Base-by-base conservation (phyloP, 352 stramenopile species). In the Peronospora destructor region DNA sequence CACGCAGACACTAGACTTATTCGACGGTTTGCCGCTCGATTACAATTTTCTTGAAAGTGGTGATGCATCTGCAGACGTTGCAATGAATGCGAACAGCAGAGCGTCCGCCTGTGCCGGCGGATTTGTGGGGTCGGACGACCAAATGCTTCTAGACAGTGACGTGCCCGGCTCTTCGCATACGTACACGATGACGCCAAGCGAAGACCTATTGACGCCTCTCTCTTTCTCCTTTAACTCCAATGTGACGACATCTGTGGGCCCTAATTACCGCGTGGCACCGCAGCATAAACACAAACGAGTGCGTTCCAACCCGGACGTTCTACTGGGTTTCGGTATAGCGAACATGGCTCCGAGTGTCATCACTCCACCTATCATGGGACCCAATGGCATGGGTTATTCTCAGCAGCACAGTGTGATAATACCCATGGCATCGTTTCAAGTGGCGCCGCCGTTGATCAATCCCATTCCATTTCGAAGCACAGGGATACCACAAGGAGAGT, bases 201-300 rank as follows among this genome's bases (percentile, higher is more conserved):
- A 74, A n/a, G 68, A 81, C 42, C 56, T 81, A 11, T 57, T 73
- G 12, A 73, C 61, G 32, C 64, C 70, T 13, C 64, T 73, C 17
- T 49, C 23, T 30, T 71, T 81, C 50, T 61, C 61, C 10, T 75
- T 75, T 32, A 57, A 69, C 36, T n/a, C 52, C 6, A 62, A 50
- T 30, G 52, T 30, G 4, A 29, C 35, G 10, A 23, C 52, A 16
- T 10, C 52, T 9, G 36, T 13, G 21, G 49, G 28, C 7, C 26
- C 44, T 10, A 60, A 53, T 36, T 83, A 80, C 53, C 68, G 59
- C 40, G 54, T 67, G 28, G 66, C 71, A 8, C 58, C 71, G 17
- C 68, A 80, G 50, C 68, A 83, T 52, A 73, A 72, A 43, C 71
- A 83, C 65, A 83, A 83, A 62, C 71, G 71, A 19, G 68, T 80